These are phyloP conservation scores for Musa troglodytarum DNA, from an alignment of 176 grass and related monocot species.

Conservation along the genomic window DNA sequence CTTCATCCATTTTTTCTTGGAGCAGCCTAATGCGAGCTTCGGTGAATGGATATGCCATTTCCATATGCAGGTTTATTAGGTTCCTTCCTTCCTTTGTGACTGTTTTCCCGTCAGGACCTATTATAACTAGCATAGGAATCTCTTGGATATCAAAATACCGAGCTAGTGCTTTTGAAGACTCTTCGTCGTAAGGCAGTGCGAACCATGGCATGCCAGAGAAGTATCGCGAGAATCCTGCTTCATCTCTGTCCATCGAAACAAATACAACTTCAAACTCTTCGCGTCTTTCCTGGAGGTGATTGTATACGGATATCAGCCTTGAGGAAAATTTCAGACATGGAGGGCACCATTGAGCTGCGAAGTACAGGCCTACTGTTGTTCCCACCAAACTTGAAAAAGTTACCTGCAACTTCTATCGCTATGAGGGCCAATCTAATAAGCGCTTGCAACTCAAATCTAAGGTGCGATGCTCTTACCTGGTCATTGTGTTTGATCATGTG, in stretches of 20 bases:
- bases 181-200: slow-evolving; percentile 42
- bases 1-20: slow-evolving; percentile 42
- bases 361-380: slow-evolving; percentile 60
- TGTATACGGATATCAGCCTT: slow-evolving; percentile 43
- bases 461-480: slow-evolving; percentile 18
- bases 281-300: slow-evolving; percentile 27
- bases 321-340: slow-evolving; percentile 49
- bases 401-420: slow-evolving; percentile 47
- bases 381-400: slow-evolving; percentile 40
- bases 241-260: slow-evolving; percentile 61
- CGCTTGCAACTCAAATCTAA: background rate
- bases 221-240: slow-evolving; percentile 36
- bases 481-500: slow-evolving; percentile 26
- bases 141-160: slow-evolving; percentile 55
- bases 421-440: slow-evolving; percentile 16
- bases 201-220: slow-evolving; percentile 51
- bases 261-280: slow-evolving; percentile 51
- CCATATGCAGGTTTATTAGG: slow-evolving; percentile 62
- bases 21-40: slow-evolving; percentile 36
- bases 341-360: slow-evolving; percentile 36
- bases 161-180: slow-evolving; percentile 35
- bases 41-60: slow-evolving; percentile 65
- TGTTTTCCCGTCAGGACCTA: slow-evolving; percentile 62
- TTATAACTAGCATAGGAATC: slow-evolving; percentile 52
- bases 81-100: slow-evolving; percentile 57